Evolutionary conservation across 352 stramenopile genomes (phyloP).

Genomic region (Pythium dissotocum): DNA sequence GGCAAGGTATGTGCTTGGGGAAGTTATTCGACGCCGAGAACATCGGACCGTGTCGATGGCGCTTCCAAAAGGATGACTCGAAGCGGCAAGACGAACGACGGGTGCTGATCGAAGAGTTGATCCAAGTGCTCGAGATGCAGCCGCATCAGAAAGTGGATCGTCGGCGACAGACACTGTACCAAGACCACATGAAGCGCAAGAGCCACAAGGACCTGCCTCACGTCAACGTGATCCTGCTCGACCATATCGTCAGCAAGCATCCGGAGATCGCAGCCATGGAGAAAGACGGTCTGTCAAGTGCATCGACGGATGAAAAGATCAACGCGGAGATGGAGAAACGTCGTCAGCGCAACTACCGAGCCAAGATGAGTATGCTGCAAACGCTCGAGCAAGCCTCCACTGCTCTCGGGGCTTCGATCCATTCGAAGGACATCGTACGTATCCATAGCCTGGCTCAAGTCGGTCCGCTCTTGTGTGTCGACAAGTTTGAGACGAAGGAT

Average conservation of each 20-base stretch:
- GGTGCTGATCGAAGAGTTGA: conserved; percentile 36
- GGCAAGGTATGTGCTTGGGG: conserved; percentile 54
- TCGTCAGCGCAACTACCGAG: conserved; percentile 20
- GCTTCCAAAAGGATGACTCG: conserved; percentile 55
- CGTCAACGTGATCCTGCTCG: conserved; percentile 54
- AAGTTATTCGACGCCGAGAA: conserved; percentile 72
- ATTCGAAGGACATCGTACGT: conserved; percentile 19
- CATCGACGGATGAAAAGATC: conserved; percentile 20
- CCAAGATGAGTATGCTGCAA: conserved; percentile 31
- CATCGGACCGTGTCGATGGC: conserved; percentile 43
- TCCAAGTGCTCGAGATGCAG: conserved; percentile 52
- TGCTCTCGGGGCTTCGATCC: background rate
- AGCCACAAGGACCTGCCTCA: conserved; percentile 46
- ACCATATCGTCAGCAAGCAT: conserved; percentile 71
- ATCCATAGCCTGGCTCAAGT: conserved; percentile 59
- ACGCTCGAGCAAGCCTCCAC: conserved; percentile 13
- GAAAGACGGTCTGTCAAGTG: conserved; percentile 13
- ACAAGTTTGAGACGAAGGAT: conserved; percentile 38
- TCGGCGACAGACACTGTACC: conserved; percentile 44
- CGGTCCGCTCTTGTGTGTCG: conserved; percentile 33
- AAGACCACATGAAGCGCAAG: conserved; percentile 51
- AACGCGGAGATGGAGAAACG: conserved; percentile 23
- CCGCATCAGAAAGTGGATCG: conserved; percentile 41
- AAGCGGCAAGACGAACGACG: conserved; percentile 48
- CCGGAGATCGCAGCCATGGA: conserved; percentile 49